These are phyloP conservation scores for Boeremia exigua DNA, from an alignment of 2,329 filamentous ascomycete species.

Conservation along the genomic window DNA sequence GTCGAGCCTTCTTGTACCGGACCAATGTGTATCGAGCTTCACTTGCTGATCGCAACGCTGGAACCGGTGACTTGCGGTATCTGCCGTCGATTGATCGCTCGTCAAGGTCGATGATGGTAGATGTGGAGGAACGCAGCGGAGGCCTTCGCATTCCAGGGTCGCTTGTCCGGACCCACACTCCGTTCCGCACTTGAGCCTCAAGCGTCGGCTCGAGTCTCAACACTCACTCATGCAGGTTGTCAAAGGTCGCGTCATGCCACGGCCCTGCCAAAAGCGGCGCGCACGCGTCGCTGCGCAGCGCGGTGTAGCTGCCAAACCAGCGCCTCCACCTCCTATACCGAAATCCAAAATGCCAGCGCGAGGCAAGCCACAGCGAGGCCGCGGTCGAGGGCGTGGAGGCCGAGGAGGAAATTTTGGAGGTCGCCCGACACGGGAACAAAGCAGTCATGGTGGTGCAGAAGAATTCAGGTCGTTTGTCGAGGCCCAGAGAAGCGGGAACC, in stretches of 20 bases:
- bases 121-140: neutral
- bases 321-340: constrained; percentile 4
- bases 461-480: constrained; percentile 15
- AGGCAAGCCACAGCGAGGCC: constrained; percentile 19
- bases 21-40: too few relatives aligned
- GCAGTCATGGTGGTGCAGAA: constrained; percentile 8
- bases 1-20: too few relatives aligned
- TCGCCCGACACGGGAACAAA: constrained; percentile 6
- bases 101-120: neutral
- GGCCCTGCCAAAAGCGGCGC: constrained; percentile 35
- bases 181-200: constrained; percentile 7
- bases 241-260: constrained; percentile 28
- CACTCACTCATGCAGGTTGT: constrained; percentile 17
- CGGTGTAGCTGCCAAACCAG: constrained; percentile 5
- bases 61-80: too few relatives aligned
- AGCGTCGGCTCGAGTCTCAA: constrained; percentile 8
- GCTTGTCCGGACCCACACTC: neutral
- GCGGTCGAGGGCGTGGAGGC: constrained; percentile 12
- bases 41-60: too few relatives aligned
- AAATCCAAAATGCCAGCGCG: constrained; percentile 19
- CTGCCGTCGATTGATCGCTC: neutral
- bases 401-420: constrained; percentile 24
- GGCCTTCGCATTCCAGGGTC: neutral
- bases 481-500: constrained; percentile 13
- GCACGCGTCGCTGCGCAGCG: constrained; percentile 30